A percentile compares a stretch with the other conserved stretches of the same genome.
Conservation (phyloP, 805 yeast genomes). For the Saccharomycopsis synnaedendra region DNA sequence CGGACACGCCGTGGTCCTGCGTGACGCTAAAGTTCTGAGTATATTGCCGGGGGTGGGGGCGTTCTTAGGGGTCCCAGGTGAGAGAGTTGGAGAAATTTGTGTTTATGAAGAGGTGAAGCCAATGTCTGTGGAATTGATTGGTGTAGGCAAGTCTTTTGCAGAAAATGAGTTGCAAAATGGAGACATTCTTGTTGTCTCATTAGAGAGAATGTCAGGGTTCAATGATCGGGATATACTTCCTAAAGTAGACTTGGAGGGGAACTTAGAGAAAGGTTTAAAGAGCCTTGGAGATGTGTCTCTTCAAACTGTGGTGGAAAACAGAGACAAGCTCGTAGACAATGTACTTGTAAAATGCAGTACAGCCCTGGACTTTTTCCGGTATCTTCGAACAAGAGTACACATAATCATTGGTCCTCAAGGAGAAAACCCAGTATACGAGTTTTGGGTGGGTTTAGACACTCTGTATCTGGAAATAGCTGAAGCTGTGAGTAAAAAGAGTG, state of each 20-base stretch:
- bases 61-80: conserved; percentile 27
- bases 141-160: conserved; percentile 31
- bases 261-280: conserved; percentile 10
- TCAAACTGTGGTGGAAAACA: neutral
- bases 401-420: conserved; percentile 28
- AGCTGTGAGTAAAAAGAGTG: conserved; percentile 44
- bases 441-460: conserved; percentile 61
- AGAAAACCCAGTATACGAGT: conserved; percentile 15
- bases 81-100: conserved; percentile 23
- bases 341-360: conserved; percentile 1
- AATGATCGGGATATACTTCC: too few relatives aligned
- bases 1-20: conserved; percentile 43
- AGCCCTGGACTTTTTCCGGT: conserved; percentile 35
- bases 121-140: conserved; percentile 35
- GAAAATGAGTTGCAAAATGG: conserved; percentile 54
- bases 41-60: conserved; percentile 30
- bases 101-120: conserved; percentile 55
- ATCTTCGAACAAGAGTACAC: conserved; percentile 48
- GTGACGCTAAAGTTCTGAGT: conserved; percentile 31
- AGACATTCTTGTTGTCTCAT: conserved; percentile 40
- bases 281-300: neutral
- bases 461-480: conserved; percentile 47
- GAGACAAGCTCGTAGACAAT: conserved; percentile 14
- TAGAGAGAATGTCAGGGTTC: conserved; percentile 17
- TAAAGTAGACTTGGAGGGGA: neutral